Evolutionary conservation across 2,329 filamentous ascomycete genomes (phyloP).

Genomic region (Exophiala sp.): DNA sequence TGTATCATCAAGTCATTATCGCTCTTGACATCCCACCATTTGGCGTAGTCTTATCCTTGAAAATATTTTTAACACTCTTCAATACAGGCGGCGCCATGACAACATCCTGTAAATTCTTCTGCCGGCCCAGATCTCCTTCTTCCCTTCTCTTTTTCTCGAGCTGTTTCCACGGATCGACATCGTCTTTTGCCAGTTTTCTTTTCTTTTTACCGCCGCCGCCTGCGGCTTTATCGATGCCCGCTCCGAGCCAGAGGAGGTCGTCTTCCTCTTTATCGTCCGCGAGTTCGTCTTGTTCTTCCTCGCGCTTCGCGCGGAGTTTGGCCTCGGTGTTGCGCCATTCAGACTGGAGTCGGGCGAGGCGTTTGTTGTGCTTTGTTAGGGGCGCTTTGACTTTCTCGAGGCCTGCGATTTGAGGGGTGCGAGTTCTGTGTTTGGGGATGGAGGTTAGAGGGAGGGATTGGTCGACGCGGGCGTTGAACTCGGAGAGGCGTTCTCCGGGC

Average conservation of each 20-base stretch:
- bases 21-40: not conserved
- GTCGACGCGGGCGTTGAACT: conserved; percentile 80
- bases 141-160: conserved; percentile 65
- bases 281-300: conserved; percentile 67
- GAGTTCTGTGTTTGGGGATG: conserved; percentile 52
- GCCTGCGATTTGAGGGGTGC: conserved; percentile 57
- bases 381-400: conserved; percentile 52
- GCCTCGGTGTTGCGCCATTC: conserved; percentile 57
- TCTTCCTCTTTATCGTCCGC: conserved; percentile 62
- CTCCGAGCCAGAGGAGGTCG: conserved; percentile 60
- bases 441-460: conserved; percentile 74
- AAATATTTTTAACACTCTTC: conserved; percentile 41
- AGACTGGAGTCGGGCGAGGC: conserved; percentile 61
- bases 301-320: conserved; percentile 66
- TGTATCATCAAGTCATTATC: not conserved
- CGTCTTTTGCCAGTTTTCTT: conserved; percentile 50
- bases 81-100: conserved; percentile 67
- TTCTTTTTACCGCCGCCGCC: conserved; percentile 45
- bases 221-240: conserved; percentile 39
- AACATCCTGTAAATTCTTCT: conserved; percentile 47
- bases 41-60: conserved; percentile 17
- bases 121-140: conserved; percentile 33
- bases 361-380: conserved; percentile 78
- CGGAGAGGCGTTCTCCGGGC: conserved; percentile 76
- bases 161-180: conserved; percentile 74